Evolutionary conservation across 352 stramenopile genomes (phyloP).

Genomic region (Phytophthora melonis): DNA sequence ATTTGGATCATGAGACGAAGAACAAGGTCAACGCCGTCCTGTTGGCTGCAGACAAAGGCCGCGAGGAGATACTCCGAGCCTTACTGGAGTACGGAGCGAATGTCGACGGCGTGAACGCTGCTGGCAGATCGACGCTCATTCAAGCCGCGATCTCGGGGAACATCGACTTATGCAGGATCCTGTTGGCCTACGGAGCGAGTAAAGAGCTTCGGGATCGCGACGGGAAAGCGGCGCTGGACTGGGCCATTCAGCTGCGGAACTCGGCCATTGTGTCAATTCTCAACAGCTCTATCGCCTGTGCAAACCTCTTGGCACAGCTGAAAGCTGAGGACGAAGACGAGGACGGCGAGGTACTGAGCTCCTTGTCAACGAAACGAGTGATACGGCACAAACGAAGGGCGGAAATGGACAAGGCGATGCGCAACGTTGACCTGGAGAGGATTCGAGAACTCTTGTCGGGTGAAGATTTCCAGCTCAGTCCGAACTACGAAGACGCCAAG

Average conservation of each 20-base stretch:
- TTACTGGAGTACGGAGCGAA: conserved; percentile 52
- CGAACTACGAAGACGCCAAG: conserved; percentile 55
- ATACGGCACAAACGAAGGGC: conserved; percentile 17
- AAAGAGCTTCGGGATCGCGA: conserved; percentile 37
- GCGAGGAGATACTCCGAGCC: conserved; percentile 41
- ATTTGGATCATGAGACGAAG: conserved; percentile 50
- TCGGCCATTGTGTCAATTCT: conserved; percentile 44
- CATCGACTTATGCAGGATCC: conserved; percentile 40
- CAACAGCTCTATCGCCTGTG: conserved; percentile 28
- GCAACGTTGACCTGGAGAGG: conserved; percentile 32
- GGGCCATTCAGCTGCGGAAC: conserved; percentile 40
- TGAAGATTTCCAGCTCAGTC: conserved; percentile 43
- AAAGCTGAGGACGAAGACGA: conserved; percentile 54
- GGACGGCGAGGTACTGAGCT: conserved; percentile 23
- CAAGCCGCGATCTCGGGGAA: conserved; percentile 60
- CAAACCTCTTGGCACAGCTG: conserved; percentile 44
- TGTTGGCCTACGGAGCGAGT: conserved; percentile 56
- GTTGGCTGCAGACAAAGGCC: conserved; percentile 63
- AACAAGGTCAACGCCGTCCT: conserved; percentile 45
- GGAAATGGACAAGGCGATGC: conserved; percentile 55
- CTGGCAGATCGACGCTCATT: conserved; percentile 51
- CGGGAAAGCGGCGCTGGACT: conserved; percentile 46
- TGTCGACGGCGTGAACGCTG: conserved; percentile 42
- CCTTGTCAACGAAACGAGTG: conserved; percentile 27
- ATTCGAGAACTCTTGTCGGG: conserved; percentile 49